A percentile compares a stretch with the other conserved stretches of the same genome.
These are phyloP conservation scores for Saccharomycopsis olivae DNA, from an alignment of 805 yeast genomes.

Conservation along the genomic window DNA sequence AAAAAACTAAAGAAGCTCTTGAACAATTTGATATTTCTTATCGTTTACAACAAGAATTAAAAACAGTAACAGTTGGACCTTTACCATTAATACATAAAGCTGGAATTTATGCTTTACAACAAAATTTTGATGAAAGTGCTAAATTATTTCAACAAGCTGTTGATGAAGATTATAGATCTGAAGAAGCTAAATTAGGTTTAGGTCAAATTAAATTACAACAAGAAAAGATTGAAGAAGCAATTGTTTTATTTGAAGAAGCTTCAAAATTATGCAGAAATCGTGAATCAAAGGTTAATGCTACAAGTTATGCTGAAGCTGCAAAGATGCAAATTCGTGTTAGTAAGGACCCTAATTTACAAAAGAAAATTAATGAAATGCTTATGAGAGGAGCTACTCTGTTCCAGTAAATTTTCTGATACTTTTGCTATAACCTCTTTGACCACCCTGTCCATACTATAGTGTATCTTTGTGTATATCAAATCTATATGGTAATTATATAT, in stretches of 20 bases:
- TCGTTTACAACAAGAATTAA: conserved; percentile 63
- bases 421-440: background rate
- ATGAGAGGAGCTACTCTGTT: conserved; percentile 21
- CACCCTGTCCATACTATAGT: background rate
- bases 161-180: conserved; percentile 77
- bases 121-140: conserved; percentile 41
- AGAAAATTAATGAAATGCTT: conserved; percentile 53
- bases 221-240: conserved; percentile 75
- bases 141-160: conserved; percentile 63
- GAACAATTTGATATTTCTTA: conserved; percentile 81
- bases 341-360: conserved; percentile 53
- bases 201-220: conserved; percentile 86
- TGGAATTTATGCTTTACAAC: conserved; percentile 49
- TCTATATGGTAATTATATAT: too few relatives aligned
- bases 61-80: conserved; percentile 71
- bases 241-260: conserved; percentile 70
- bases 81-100: conserved; percentile 88
- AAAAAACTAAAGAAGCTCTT: conserved; percentile 60
- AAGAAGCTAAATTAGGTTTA: conserved; percentile 79
- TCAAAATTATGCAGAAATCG: conserved; percentile 72
- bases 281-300: conserved; percentile 83
- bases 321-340: conserved; percentile 76
- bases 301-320: conserved; percentile 86
- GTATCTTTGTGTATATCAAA: too few relatives aligned
- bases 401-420: too few relatives aligned